A percentile compares a stretch with the other conserved stretches of the same genome.
These are phyloP conservation scores for Aureobasidium uvarum DNA, from an alignment of 2,329 filamentous ascomycete species.

Conservation along the genomic window DNA sequence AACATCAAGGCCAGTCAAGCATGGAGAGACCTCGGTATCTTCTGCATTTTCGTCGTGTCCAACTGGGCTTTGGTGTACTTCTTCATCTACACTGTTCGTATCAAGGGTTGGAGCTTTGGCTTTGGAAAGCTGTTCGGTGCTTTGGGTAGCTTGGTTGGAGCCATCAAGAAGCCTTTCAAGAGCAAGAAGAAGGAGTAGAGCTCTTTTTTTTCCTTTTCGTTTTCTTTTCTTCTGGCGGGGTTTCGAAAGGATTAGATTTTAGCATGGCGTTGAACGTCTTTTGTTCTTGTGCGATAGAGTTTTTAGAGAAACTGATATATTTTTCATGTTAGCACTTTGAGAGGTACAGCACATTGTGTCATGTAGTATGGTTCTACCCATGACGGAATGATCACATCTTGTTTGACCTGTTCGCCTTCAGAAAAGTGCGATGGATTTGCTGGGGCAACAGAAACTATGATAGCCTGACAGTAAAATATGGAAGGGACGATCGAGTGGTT, in stretches of 20 bases:
- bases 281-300: not conserved
- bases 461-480: not conserved
- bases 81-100: constrained; percentile 71
- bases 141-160: constrained; percentile 44
- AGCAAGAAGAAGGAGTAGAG: constrained; percentile 26
- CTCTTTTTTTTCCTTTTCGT: not conserved
- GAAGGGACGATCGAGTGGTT: not conserved
- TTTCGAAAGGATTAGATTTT: not conserved
- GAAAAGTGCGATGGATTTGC: not conserved
- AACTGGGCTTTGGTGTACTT: constrained; percentile 69
- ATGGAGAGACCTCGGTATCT: constrained; percentile 72
- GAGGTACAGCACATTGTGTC: not conserved
- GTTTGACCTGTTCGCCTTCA: not conserved
- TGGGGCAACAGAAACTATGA: not conserved
- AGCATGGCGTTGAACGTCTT: constrained; percentile 4
- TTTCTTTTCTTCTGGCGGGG: not conserved
- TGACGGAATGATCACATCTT: not conserved
- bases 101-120: constrained; percentile 69
- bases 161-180: constrained; percentile 39
- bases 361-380: not conserved
- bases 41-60: constrained; percentile 66
- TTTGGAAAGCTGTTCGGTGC: constrained; percentile 57
- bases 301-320: not conserved
- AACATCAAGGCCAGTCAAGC: constrained; percentile 60
- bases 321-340: not conserved